Percentiles rank a stretch among this genome's conserved stretches.
These are phyloP conservation scores for Pichia paraexigua DNA, from an alignment of 805 yeast genomes.

Conservation along the genomic window DNA sequence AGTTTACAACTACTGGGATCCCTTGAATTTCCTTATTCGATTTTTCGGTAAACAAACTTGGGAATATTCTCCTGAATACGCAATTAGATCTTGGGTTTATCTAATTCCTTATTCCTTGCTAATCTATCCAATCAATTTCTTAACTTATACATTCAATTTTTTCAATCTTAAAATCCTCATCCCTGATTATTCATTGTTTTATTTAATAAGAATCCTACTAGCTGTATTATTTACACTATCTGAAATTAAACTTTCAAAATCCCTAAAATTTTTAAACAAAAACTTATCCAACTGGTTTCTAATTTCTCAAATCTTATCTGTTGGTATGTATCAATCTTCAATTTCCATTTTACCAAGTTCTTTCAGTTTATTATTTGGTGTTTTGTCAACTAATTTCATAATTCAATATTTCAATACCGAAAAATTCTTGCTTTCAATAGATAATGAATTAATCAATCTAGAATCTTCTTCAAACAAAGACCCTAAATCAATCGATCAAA, in stretches of 20 bases:
- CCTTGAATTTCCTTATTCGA: slow-evolving; percentile 67
- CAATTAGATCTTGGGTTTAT: slow-evolving; percentile 82
- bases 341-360: slow-evolving; percentile 81
- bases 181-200: slow-evolving; percentile 35
- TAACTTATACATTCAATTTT: slow-evolving; percentile 2
- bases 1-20: slow-evolving; percentile 90
- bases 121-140: slow-evolving; percentile 17
- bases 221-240: slow-evolving; percentile 35
- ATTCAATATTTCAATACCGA: slow-evolving; percentile 28
- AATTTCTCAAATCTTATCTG: slow-evolving; percentile 50
- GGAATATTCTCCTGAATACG: slow-evolving; percentile 89
- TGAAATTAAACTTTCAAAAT: slow-evolving; percentile 45
- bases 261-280: slow-evolving; percentile 31
- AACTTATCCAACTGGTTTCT: slow-evolving; percentile 52
- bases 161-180: neutral
- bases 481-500: slow-evolving; percentile 10
- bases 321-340: slow-evolving; percentile 87
- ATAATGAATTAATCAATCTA: slow-evolving; percentile 13
- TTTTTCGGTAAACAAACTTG: slow-evolving; percentile 91
- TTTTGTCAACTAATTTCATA: slow-evolving; percentile 36
- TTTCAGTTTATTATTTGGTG: slow-evolving; percentile 52
- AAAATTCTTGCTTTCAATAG: slow-evolving; percentile 14
- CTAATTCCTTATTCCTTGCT: slow-evolving; percentile 39
- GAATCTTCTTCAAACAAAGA: slow-evolving; percentile 11
- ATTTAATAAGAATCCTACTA: slow-evolving; percentile 39